Evolutionary conservation across 495 filamentous ascomycete species (phyloP), one percentile per base, ranked within the genome.

Genomic region (Lichenothelia convexa): DNA sequence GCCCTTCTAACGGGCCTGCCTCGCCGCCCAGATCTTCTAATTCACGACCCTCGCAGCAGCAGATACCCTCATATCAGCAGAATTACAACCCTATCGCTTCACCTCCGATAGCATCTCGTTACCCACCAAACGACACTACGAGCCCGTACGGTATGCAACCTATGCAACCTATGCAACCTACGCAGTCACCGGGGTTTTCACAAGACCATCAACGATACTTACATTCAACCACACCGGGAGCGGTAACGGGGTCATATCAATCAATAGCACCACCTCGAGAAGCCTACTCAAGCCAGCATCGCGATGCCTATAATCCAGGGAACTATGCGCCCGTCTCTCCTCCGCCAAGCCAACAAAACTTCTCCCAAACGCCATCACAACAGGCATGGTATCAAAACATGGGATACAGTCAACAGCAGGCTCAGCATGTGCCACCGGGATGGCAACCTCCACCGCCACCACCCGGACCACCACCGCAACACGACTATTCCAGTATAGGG

Each of bases 1-100:
- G 84, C 38, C 64, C 68, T 7, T 63, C 63, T 19, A 43, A 51
- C 31, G 51, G 67, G 0, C 58, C 62, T 19, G 51, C 58, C 13
- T 55, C 64, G 22, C 39, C 48, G 21, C 21, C n/a, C n/a, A n/a
- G n/a, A n/a, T n/a, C n/a, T n/a, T n/a, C n/a, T n/a, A n/a, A n/a
- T n/a, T n/a, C n/a, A n/a, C 58, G 40, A 41, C 65, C 42, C 43
- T 63, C 55, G 32, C 61, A 59, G 38, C 53, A 41, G 38, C 59
- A 40, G 43, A 53, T 32, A 53, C 55, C 42, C 44, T 48, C 46
- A 59, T 53, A 46, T 31, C 39, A 50, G 45, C 19, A 38, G 40
- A 6, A 49, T 57, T 57, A 55, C 45, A 53, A 52, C 34, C 54
- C 54, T 7, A 48, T 45, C 31, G 37, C 55, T 26, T 51, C 51